These are phyloP conservation scores for Didymella pinodella DNA, from an alignment of 2,329 filamentous ascomycete genomes.

Conservation along the genomic window DNA sequence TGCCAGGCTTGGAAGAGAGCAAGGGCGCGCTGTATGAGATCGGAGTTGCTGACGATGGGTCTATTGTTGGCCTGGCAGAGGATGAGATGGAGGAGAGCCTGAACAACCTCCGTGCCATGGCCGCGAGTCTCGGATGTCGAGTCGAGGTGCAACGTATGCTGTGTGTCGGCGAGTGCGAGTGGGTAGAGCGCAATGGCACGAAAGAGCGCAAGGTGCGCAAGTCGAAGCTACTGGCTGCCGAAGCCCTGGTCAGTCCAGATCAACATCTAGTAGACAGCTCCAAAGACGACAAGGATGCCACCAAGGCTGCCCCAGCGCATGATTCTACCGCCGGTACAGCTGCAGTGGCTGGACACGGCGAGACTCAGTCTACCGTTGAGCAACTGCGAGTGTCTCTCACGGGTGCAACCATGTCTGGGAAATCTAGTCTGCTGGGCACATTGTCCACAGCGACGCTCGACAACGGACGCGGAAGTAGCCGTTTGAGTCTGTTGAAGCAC, in stretches of 20 bases:
- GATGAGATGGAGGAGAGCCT: conserved; percentile 95
- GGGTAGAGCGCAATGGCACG: conserved; percentile 61
- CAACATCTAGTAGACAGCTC: conserved; percentile 38
- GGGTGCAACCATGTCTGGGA: conserved; percentile 89
- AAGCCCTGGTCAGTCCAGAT: conserved; percentile 82
- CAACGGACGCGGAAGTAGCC: conserved; percentile 89
- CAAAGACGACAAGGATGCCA: conserved; percentile 21
- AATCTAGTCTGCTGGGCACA: conserved; percentile 88
- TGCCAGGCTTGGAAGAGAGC: conserved; percentile 87
- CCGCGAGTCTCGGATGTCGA: conserved; percentile 85
- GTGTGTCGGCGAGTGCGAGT: conserved; percentile 84
- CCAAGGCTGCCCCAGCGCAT: neutral
- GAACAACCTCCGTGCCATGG: conserved; percentile 85
- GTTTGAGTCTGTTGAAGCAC: conserved; percentile 88
- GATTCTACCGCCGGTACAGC: neutral
- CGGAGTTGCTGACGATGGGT: conserved; percentile 93
- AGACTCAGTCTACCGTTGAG: conserved; percentile 47
- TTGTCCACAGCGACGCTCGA: conserved; percentile 87
- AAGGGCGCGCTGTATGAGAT: conserved; percentile 95
- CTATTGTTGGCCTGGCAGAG: conserved; percentile 83
- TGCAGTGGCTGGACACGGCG: conserved; percentile 2
- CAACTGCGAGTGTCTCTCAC: conserved; percentile 88
- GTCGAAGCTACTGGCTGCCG: conserved; percentile 80
- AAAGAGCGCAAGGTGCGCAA: conserved; percentile 27
- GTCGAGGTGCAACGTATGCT: conserved; percentile 84